Conservation (phyloP, 345 rosid genomes). For the Corchorus olitorius region DNA sequence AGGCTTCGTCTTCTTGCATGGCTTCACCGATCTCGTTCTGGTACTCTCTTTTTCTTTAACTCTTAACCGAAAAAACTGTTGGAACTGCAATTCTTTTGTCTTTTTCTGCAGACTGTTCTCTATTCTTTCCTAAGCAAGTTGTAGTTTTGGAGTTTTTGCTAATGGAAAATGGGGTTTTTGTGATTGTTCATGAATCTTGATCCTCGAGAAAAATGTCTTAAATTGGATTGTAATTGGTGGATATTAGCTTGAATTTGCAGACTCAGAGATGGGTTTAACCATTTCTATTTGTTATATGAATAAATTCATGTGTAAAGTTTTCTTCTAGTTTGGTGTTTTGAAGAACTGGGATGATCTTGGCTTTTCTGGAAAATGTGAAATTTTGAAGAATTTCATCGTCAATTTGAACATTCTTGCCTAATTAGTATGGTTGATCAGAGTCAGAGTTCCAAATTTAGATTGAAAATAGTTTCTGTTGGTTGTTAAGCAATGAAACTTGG, state of each 20-base stretch:
- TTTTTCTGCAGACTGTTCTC: neutral
- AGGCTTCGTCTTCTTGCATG: conserved; percentile 56
- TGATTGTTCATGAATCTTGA: conserved; percentile 13
- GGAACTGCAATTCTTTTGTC: neutral
- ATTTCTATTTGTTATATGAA: neutral
- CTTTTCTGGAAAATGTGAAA: neutral
- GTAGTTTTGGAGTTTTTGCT: neutral
- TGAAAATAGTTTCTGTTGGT: neutral
- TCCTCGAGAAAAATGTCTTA: neutral
- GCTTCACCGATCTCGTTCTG: conserved; percentile 80
- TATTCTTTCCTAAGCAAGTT: neutral
- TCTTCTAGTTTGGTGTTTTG: neutral
- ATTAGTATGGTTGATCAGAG: neutral
- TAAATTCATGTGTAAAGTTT: neutral
- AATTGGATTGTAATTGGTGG: neutral
- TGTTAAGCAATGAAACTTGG: neutral
- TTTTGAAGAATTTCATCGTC: conserved; percentile 7
- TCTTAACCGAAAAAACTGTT: neutral
- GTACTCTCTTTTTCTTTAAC: conserved; percentile 31
- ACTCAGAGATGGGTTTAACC: neutral
- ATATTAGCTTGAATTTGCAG: neutral
- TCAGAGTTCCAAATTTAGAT: neutral
- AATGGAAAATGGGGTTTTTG: neutral
- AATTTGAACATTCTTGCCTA: neutral
- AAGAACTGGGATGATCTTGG: neutral